A percentile compares a stretch with the other conserved stretches of the same genome.
Conservation (phyloP, 2,329 filamentous ascomycete genomes). For the Colletotrichum higginsianum region DNA sequence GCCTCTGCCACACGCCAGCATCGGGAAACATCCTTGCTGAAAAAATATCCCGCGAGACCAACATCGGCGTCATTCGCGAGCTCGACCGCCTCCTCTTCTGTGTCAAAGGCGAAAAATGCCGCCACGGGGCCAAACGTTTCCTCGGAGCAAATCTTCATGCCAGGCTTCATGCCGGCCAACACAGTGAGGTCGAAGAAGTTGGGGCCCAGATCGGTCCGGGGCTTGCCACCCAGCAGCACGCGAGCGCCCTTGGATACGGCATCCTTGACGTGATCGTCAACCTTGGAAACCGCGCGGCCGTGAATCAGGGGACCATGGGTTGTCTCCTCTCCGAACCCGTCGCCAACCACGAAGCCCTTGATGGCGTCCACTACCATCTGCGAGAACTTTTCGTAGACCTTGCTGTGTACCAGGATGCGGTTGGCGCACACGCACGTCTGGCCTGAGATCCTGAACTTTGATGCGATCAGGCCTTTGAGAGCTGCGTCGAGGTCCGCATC, state of each 20-base stretch:
- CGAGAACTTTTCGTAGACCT: conserved; percentile 75
- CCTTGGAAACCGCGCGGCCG: conserved; percentile 78
- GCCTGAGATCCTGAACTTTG: conserved; percentile 73
- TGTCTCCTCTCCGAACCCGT: conserved; percentile 78
- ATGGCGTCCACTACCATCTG: conserved; percentile 71
- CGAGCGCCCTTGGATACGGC: conserved; percentile 80
- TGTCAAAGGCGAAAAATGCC: conserved; percentile 59
- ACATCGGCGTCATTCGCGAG: conserved; percentile 69
- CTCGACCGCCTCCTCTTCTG: conserved; percentile 58
- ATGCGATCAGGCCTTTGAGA: conserved; percentile 69
- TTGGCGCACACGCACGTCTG: conserved; percentile 78
- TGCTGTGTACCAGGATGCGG: conserved; percentile 76
- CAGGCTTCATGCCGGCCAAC: conserved; percentile 58
- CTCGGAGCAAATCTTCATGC: conserved; percentile 63
- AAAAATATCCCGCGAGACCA: conserved; percentile 74
- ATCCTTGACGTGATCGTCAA: conserved; percentile 78
- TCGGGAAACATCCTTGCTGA: conserved; percentile 70
- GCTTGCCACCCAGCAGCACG: conserved; percentile 72
- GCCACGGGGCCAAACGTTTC: conserved; percentile 64
- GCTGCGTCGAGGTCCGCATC: conserved; percentile 78
- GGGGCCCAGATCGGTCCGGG: conserved; percentile 53
- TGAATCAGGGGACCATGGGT: conserved; percentile 83
- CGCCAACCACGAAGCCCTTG: conserved; percentile 74
- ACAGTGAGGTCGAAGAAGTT: conserved; percentile 64
- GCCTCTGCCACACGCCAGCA: conserved; percentile 66